A percentile compares a stretch with the other conserved stretches of the same genome.
Evolutionary conservation across 2,329 filamentous ascomycete genomes (phyloP).

Genomic region (Monilinia fructicola): DNA sequence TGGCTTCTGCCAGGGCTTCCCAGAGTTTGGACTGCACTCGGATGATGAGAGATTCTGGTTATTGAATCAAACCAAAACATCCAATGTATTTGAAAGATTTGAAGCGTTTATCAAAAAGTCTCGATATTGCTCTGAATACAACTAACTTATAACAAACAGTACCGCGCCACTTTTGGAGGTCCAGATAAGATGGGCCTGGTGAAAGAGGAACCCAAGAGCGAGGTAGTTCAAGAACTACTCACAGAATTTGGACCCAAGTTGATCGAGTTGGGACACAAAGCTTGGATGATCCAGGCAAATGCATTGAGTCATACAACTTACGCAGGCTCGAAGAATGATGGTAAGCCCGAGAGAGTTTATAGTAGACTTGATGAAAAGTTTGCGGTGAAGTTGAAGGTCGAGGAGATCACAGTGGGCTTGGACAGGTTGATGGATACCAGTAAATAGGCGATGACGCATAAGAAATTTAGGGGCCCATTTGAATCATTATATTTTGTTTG

Average conservation of each 20-base stretch:
- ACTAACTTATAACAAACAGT: slow-evolving; percentile 1
- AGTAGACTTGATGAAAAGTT: not conserved
- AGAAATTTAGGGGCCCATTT: not conserved
- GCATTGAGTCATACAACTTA: slow-evolving; percentile 29
- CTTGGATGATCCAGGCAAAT: slow-evolving; percentile 34
- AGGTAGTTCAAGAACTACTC: slow-evolving; percentile 25
- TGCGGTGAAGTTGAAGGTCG: not conserved
- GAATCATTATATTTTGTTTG: not conserved
- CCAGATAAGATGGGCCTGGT: slow-evolving; percentile 24
- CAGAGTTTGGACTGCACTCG: not conserved
- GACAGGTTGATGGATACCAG: not conserved
- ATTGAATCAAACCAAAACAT: not conserved
- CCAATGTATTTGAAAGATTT: too few species aligned
- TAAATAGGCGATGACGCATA: not conserved
- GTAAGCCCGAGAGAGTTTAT: slow-evolving; percentile 9
- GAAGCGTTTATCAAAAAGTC: not conserved
- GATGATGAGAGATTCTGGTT: not conserved
- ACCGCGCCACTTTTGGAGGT: slow-evolving; percentile 32
- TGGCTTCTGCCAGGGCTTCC: not conserved
- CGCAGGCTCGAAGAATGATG: slow-evolving; percentile 24
- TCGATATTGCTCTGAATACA: not conserved
- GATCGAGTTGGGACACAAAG: slow-evolving; percentile 26
- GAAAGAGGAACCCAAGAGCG: slow-evolving; percentile 22
- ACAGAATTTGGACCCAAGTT: slow-evolving; percentile 29
- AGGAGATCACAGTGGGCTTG: not conserved